phyloP scores from a whole-genome alignment of 768 basidiomycete species.

The Tubosaeta sp. region DNA sequence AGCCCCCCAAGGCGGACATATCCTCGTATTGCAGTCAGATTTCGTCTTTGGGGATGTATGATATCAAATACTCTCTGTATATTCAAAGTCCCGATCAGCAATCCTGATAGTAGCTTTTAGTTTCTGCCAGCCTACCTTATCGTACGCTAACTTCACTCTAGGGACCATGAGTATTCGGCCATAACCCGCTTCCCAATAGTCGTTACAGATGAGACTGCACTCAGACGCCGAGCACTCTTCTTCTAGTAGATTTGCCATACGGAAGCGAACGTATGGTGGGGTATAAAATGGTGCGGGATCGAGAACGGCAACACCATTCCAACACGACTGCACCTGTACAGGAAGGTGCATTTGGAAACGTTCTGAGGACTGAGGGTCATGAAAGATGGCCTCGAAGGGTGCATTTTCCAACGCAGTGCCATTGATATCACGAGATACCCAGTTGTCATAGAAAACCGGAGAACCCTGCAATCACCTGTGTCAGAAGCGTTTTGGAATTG shows the following conservation, averaged over 20 bases:
- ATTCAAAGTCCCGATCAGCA: slow-evolving; percentile 2
- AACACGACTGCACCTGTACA: slow-evolving; percentile 94
- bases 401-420: slow-evolving; percentile 98
- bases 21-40: slow-evolving; percentile 93
- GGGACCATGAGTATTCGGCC: slow-evolving; percentile 98
- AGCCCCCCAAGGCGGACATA: slow-evolving; percentile 94
- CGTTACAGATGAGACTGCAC: slow-evolving; percentile 96
- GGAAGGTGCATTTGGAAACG: slow-evolving; percentile 92
- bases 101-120: neutral
- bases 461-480: slow-evolving; percentile 42
- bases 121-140: slow-evolving; percentile 51
- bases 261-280: slow-evolving; percentile 87
- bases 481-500: neutral
- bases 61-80: slow-evolving; percentile 87
- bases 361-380: slow-evolving; percentile 66
- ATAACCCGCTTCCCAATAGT: slow-evolving; percentile 96
- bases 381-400: slow-evolving; percentile 93
- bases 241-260: slow-evolving; percentile 88
- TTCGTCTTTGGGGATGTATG: slow-evolving; percentile 85
- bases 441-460: slow-evolving; percentile 97
- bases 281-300: slow-evolving; percentile 95
- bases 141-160: slow-evolving; percentile 93
- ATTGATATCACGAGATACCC: slow-evolving; percentile 98
- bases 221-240: slow-evolving; percentile 94
- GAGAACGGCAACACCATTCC: slow-evolving; percentile 96